Conservation (phyloP, 805 yeast genomes). For the Wickerhamiella parazyma region DNA sequence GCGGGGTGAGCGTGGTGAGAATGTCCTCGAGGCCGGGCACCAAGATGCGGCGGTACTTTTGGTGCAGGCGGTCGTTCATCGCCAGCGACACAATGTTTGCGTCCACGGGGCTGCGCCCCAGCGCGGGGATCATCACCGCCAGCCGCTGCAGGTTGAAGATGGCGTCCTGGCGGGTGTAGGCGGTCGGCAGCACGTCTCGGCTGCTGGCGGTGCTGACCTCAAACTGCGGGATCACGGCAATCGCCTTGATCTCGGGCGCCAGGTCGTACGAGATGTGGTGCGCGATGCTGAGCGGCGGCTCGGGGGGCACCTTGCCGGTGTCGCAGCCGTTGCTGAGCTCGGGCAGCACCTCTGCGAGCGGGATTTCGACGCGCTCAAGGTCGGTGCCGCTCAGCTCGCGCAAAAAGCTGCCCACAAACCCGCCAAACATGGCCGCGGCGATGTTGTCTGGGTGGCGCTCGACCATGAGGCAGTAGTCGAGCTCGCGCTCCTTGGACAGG, state of each 20-base stretch:
- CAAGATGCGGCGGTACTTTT: constrained; percentile 85
- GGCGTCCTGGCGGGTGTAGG: constrained; percentile 66
- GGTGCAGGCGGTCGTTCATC: constrained; percentile 94
- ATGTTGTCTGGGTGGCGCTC: constrained; percentile 98
- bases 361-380: constrained; percentile 62
- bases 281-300: constrained; percentile 81
- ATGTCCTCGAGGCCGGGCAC: constrained; percentile 87
- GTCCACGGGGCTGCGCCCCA: constrained; percentile 73
- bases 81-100: constrained; percentile 77
- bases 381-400: constrained; percentile 67
- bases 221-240: constrained; percentile 85
- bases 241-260: constrained; percentile 70
- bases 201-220: constrained; percentile 89
- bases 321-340: constrained; percentile 58
- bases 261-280: constrained; percentile 75
- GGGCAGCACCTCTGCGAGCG: constrained; percentile 73
- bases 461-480: constrained; percentile 91
- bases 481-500: constrained; percentile 63
- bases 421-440: constrained; percentile 98
- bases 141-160: constrained; percentile 88
- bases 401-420: constrained; percentile 90
- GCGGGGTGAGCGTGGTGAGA: constrained; percentile 65
- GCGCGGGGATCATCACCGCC: constrained; percentile 83
- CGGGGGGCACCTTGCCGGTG: constrained; percentile 56
- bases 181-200: constrained; percentile 74